A percentile compares a stretch with the other conserved stretches of the same genome.
phyloP scores from a whole-genome alignment of 2,329 filamentous ascomycete genomes.

The Byssoonygena ceratinophila region DNA sequence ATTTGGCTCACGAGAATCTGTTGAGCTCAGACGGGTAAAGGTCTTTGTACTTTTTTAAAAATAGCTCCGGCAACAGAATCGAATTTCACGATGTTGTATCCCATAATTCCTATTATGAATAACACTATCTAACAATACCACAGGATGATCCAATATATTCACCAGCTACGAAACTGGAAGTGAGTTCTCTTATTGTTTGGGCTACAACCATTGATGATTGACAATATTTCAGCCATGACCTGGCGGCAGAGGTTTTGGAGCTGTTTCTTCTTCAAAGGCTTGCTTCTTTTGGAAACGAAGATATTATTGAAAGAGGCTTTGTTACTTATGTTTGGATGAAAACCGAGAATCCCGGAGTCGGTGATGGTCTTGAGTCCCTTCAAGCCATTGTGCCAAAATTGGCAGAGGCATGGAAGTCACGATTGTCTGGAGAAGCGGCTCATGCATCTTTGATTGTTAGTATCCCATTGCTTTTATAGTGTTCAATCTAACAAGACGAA shows the following conservation, averaged over 20 bases:
- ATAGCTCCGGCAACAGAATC: slow-evolving; percentile 50
- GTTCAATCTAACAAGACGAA: slow-evolving; percentile 3
- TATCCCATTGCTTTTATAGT: neutral
- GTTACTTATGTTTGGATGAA: slow-evolving; percentile 59
- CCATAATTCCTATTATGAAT: neutral
- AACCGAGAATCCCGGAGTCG: slow-evolving; percentile 32
- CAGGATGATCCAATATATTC: slow-evolving; percentile 54
- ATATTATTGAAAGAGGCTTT: slow-evolving; percentile 59
- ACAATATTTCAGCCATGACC: slow-evolving; percentile 23
- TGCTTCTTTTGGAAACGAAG: slow-evolving; percentile 38
- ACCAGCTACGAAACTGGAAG: slow-evolving; percentile 50
- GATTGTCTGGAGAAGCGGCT: slow-evolving; percentile 51
- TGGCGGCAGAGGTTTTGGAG: slow-evolving; percentile 46
- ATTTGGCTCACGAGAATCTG: neutral
- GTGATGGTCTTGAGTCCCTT: slow-evolving; percentile 28
- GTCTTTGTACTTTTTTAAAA: slow-evolving; percentile 53
- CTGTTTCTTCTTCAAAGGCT: slow-evolving; percentile 53
- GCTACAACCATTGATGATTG: neutral
- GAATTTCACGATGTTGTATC: slow-evolving; percentile 49
- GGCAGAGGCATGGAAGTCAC: slow-evolving; percentile 34
- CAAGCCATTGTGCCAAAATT: slow-evolving; percentile 25
- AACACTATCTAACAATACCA: neutral
- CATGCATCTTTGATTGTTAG: slow-evolving; percentile 38
- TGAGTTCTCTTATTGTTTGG: slow-evolving; percentile 38
- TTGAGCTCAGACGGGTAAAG: slow-evolving; percentile 20